phyloP scores from a whole-genome alignment of 768 basidiomycete genomes.

The Favolaschia claudopus region DNA sequence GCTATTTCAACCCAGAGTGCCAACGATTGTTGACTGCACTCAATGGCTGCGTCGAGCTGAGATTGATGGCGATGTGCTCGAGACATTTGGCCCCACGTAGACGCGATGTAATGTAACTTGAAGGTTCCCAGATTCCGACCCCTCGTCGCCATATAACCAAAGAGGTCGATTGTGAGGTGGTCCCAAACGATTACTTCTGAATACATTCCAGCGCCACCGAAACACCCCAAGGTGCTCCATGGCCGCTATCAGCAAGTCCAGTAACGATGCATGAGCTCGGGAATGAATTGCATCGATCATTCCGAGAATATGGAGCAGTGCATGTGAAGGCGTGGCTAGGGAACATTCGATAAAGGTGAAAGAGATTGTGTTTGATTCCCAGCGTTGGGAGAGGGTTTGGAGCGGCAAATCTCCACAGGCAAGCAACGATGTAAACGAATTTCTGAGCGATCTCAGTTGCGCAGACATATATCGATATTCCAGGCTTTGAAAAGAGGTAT shows the following conservation, averaged over 20 bases:
- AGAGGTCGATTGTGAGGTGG: neutral
- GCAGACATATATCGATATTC: conserved; percentile 16
- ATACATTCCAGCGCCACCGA: neutral
- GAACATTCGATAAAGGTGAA: too few relatives aligned
- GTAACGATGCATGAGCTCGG: neutral
- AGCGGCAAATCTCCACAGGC: neutral
- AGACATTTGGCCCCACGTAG: neutral
- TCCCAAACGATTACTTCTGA: neutral
- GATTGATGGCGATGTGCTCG: neutral
- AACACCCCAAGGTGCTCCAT: neutral
- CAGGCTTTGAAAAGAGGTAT: neutral
- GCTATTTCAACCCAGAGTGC: too few relatives aligned
- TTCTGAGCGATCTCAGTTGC: neutral
- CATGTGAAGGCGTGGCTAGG: too few relatives aligned
- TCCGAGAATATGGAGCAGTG: too few relatives aligned
- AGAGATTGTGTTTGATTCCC: too few relatives aligned
- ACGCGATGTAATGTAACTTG: neutral
- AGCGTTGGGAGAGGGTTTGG: neutral
- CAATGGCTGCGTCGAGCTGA: neutral
- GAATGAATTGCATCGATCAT: too few relatives aligned
- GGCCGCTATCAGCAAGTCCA: neutral
- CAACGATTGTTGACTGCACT: too few relatives aligned
- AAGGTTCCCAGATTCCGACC: neutral
- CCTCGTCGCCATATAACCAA: neutral
- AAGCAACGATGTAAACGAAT: neutral